Base-by-base conservation (phyloP, 1,139 yeast species). In the Scheffersomyces segobiensis region DNA sequence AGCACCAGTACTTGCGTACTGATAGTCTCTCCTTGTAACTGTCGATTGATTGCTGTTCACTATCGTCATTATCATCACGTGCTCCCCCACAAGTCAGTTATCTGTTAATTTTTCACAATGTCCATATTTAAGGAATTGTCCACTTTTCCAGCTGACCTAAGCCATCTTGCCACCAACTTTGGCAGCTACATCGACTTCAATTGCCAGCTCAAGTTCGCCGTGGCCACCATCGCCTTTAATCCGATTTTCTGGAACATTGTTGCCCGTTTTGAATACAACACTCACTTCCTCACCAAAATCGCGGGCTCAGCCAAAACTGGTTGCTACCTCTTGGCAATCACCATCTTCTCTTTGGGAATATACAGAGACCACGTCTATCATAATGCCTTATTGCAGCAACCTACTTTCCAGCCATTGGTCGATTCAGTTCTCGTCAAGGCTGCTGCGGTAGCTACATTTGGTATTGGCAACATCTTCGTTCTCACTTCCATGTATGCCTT, bases 231-330 rank as follows among this genome's bases (percentile, higher is more conserved):
- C 66, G 87, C 89, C 20, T 93, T 95, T 83, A 95, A 95, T 71
- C 99, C 99, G 18, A 84, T 91, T 46, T 93, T 93, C 72, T 95
- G 99, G 99, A 95, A 95, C 73, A 82, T 89, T 58, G 97, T 86
- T 39, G 99, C 99, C 10, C 83, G 98, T 67, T 68, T 84, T 49
- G 98, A 95, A 72, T 91, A 91, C 79, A 85, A 85, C 60, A 86
- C 91, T 42, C 89, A 89, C 66, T 70, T 88, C 57, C 74, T 93
- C 59, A 91, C 98, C 53, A 91, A 89, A 68, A 62, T 90, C 42
- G 81, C 88, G 3, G 89, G 93, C n/a, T 80, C 81, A 54, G 85
- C 92, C 49, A 83, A 80, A 58, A 73, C 75, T 32, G 99, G 98
- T 2, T 96, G 98, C 74, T 95, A 95, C 71, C 65, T 86, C 12